Percentiles rank a stretch among this genome's conserved stretches.
Conservation (phyloP, 257 asterid genomes). For the Lycium ferocissimum region DNA sequence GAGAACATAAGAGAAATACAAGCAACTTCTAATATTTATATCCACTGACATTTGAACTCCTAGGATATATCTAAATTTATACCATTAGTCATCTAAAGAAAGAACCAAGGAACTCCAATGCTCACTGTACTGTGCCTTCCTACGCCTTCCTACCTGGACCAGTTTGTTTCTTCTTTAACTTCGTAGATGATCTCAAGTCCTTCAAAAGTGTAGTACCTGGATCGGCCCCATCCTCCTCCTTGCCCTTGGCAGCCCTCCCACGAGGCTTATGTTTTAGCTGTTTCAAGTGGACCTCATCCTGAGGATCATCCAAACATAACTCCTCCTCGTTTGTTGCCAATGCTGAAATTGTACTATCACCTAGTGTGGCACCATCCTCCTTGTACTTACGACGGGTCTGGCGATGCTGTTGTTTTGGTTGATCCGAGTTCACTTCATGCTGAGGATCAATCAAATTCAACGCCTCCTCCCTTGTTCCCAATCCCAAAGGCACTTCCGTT, state of each 20-base stretch:
- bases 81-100: not conserved
- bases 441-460: not conserved
- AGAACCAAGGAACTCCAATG: not conserved
- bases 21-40: not conserved
- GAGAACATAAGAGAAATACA: not conserved
- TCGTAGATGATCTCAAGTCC: not conserved
- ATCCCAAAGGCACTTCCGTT: not conserved
- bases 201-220: constrained; percentile 6
- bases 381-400: constrained; percentile 22
- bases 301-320: not conserved
- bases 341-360: not conserved
- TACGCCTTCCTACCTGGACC: constrained; percentile 32
- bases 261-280: not conserved
- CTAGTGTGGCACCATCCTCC: not conserved
- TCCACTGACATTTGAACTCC: not conserved
- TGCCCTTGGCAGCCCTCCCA: constrained; percentile 39
- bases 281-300: constrained; percentile 26
- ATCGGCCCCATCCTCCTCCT: not conserved
- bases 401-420: not conserved
- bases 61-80: not conserved
- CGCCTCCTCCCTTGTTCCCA: not conserved
- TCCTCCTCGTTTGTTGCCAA: not conserved
- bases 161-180: constrained; percentile 16
- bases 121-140: not conserved
- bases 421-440: constrained; percentile 26